Conservation (phyloP, 192 early-diverging fungal species). For the Coemansia sp. region DNA sequence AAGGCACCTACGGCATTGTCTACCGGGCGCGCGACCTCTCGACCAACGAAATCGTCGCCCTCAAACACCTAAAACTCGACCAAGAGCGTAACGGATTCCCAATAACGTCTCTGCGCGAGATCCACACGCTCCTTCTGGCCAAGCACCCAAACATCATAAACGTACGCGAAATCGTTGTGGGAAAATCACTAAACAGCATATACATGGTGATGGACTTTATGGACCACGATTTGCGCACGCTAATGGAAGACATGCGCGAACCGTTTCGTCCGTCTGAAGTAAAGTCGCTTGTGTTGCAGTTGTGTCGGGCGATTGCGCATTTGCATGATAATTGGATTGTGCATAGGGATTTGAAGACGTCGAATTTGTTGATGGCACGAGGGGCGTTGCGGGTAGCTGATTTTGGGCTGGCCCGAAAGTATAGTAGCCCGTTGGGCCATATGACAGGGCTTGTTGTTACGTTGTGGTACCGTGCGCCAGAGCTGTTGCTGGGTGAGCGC, state of each 20-base stretch:
- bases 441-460: conserved; percentile 96
- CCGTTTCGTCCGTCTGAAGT: conserved; percentile 87
- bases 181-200: conserved; percentile 61
- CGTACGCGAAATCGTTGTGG: conserved; percentile 75
- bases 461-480: conserved; percentile 95
- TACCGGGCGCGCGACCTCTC: conserved; percentile 82
- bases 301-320: conserved; percentile 78
- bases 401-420: conserved; percentile 95
- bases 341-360: conserved; percentile 90
- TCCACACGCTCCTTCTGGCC: conserved; percentile 71
- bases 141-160: conserved; percentile 84
- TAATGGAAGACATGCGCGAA: conserved; percentile 81
- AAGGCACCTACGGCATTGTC: conserved; percentile 95
- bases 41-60: conserved; percentile 78
- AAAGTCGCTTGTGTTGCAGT: conserved; percentile 74
- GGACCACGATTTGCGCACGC: conserved; percentile 88
- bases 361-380: conserved; percentile 76
- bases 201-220: conserved; percentile 99
- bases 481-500: conserved; percentile 84
- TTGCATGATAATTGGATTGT: conserved; percentile 86
- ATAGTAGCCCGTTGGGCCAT: conserved; percentile 67
- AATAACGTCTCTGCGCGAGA: conserved; percentile 74
- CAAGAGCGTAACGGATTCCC: conserved; percentile 81
- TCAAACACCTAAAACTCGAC: conserved; percentile 76
- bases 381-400: conserved; percentile 93